A percentile compares a stretch with the other conserved stretches of the same genome.
Conservation (phyloP, 495 filamentous ascomycete genomes). For the Trichoderma erinaceum region DNA sequence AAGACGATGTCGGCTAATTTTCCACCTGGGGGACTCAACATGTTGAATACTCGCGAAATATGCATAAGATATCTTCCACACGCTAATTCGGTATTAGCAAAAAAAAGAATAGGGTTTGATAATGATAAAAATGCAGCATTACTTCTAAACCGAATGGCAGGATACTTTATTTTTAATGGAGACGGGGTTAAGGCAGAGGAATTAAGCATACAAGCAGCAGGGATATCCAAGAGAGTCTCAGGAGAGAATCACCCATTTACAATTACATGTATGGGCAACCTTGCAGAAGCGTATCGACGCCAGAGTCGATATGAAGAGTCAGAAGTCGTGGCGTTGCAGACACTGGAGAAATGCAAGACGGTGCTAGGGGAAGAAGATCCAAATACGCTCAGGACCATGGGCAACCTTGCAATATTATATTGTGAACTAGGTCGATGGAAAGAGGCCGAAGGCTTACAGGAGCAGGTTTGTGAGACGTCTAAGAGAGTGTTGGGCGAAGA, state of each 20-base stretch:
- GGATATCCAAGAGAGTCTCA: neutral
- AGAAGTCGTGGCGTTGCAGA: neutral
- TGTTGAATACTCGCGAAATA: constrained; percentile 23
- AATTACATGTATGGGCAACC: neutral
- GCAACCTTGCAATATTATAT: too few species aligned
- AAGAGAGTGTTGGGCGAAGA: constrained; percentile 17
- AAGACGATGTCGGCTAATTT: constrained; percentile 27
- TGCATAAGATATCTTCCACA: constrained; percentile 38
- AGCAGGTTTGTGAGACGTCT: constrained; percentile 13
- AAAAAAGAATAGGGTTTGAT: neutral
- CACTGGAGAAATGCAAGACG: neutral
- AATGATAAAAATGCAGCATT: too few species aligned
- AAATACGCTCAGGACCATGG: neutral
- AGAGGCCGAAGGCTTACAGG: constrained; percentile 14
- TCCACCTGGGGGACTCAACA: constrained; percentile 32
- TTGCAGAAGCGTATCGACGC: neutral
- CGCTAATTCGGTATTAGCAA: constrained; percentile 26
- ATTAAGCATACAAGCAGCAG: constrained; percentile 25
- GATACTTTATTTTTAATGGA: constrained; percentile 25
- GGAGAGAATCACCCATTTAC: constrained; percentile 12
- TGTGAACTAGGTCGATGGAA: neutral
- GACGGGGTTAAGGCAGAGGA: constrained; percentile 29
- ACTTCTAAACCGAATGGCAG: too few species aligned
- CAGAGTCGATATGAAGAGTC: constrained; percentile 6
- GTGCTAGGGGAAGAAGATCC: constrained; percentile 6